These are phyloP conservation scores for Colletotrichum phormii DNA, from an alignment of 2,329 filamentous ascomycete species.

Conservation along the genomic window DNA sequence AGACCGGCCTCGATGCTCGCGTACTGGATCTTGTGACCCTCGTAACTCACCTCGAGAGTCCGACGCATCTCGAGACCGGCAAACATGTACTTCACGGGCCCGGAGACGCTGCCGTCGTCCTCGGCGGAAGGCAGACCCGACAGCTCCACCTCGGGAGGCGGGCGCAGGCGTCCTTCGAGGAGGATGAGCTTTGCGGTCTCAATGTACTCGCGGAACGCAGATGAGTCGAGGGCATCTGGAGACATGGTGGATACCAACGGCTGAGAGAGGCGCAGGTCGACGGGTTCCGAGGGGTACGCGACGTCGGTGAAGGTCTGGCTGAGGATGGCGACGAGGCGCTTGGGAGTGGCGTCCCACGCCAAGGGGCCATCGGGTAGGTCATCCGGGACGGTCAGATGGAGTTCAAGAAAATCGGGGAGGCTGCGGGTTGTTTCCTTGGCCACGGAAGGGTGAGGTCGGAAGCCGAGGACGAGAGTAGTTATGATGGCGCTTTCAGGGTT, in stretches of 20 bases:
- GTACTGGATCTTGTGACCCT: slow-evolving; percentile 61
- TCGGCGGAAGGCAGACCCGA: background rate
- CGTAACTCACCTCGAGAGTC: slow-evolving; percentile 54
- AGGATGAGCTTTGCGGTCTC: slow-evolving; percentile 58
- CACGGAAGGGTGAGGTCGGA: slow-evolving; percentile 41
- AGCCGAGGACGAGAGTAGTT: slow-evolving; percentile 57
- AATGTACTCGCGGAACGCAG: slow-evolving; percentile 57
- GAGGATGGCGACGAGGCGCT: slow-evolving; percentile 52
- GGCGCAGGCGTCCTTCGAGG: slow-evolving; percentile 52
- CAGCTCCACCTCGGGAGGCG: slow-evolving; percentile 47
- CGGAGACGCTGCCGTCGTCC: slow-evolving; percentile 1
- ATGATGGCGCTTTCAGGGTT: slow-evolving; percentile 5
- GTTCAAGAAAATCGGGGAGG: slow-evolving; percentile 31
- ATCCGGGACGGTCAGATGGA: slow-evolving; percentile 32
- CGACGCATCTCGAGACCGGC: slow-evolving; percentile 65
- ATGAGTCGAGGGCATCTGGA: slow-evolving; percentile 36
- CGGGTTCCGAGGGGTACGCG: slow-evolving; percentile 56
- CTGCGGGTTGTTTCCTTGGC: background rate
- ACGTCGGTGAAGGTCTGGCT: slow-evolving; percentile 54
- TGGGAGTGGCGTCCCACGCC: slow-evolving; percentile 36
- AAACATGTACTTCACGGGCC: slow-evolving; percentile 50
- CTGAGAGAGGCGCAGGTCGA: slow-evolving; percentile 62
- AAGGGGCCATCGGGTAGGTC: slow-evolving; percentile 32
- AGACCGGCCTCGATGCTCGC: slow-evolving; percentile 63
- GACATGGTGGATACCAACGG: slow-evolving; percentile 44